Percentiles rank a stretch among this genome's conserved stretches.
phyloP scores from a whole-genome alignment of 2,329 filamentous ascomycete genomes.

The Podosphaera fusca region DNA sequence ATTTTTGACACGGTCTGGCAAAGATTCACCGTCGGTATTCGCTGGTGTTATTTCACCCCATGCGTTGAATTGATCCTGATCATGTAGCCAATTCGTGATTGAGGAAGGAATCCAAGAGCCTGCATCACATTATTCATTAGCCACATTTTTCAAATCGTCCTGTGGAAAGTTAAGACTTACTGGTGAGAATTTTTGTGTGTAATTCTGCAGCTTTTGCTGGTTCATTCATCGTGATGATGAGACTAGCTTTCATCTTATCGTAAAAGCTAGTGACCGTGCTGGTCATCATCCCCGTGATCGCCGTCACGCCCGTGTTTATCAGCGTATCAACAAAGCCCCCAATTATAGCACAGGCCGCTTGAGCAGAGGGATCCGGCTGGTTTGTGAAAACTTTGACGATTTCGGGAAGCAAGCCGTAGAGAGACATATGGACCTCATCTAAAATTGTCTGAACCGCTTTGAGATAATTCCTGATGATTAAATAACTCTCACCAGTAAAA shows the following conservation, averaged over 20 bases:
- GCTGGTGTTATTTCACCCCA: neutral
- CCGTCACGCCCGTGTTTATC: neutral
- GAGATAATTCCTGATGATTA: conserved; percentile 2
- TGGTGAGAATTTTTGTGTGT: neutral
- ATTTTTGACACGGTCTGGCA: neutral
- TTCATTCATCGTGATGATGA: neutral
- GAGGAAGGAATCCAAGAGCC: neutral
- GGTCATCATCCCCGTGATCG: neutral
- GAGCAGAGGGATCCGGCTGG: neutral
- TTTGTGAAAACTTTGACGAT: conserved; percentile 2
- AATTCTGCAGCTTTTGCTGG: neutral
- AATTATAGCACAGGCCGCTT: neutral
- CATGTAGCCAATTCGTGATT: neutral
- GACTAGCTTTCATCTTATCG: neutral
- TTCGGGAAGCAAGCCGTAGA: conserved; percentile 2
- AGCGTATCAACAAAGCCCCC: neutral
- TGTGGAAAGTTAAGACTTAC: neutral
- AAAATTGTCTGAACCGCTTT: conserved; percentile 1
- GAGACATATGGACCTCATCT: neutral
- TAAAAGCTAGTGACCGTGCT: neutral
- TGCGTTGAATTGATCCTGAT: neutral
- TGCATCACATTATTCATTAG: neutral
- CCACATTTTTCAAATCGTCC: neutral
- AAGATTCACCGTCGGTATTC: neutral
- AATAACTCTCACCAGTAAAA: conserved; percentile 2